Evolutionary conservation across 169 alveolate species (phyloP).

Genomic region (Miamiensis avidus): DNA sequence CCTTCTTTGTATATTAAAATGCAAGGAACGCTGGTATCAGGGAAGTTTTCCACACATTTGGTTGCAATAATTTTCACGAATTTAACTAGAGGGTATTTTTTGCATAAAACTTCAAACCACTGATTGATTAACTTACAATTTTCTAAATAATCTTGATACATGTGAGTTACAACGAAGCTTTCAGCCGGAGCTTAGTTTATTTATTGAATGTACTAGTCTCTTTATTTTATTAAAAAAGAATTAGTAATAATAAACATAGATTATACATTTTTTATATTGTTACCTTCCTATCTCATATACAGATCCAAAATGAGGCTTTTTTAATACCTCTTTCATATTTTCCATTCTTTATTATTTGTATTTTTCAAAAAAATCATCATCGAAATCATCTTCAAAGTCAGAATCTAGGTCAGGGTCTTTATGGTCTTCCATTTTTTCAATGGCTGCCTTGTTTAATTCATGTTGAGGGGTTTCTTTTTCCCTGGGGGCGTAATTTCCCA

Average conservation of each 20-base stretch:
- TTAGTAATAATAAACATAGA: too few species aligned
- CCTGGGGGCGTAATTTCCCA: conserved; percentile 74
- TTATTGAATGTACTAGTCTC: conserved; percentile 53
- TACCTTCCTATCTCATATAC: conserved; percentile 46
- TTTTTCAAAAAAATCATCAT: conserved; percentile 62
- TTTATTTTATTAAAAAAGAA: not conserved
- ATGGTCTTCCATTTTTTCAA: conserved; percentile 57
- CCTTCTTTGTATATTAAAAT: conserved; percentile 72
- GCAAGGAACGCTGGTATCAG: conserved; percentile 74
- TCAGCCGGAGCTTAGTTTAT: conserved; percentile 61
- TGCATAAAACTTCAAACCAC: conserved; percentile 55
- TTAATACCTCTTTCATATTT: conserved; percentile 60
- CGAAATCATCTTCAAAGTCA: conserved; percentile 41
- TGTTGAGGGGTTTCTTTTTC: conserved; percentile 57
- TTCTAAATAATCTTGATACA: conserved; percentile 49
- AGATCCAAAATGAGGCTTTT: conserved; percentile 65
- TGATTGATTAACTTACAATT: conserved; percentile 49
- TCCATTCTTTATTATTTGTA: conserved; percentile 70
- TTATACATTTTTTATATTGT: conserved; percentile 47
- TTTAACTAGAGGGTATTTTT: conserved; percentile 62
- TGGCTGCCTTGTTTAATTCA: conserved; percentile 55
- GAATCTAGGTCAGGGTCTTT: conserved; percentile 45
- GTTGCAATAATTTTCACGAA: conserved; percentile 78
- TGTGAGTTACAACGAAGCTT: conserved; percentile 47
- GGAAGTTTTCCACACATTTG: conserved; percentile 73